Evolutionary conservation across 1,139 yeast genomes (phyloP).

Genomic region (Pichia sp.): DNA sequence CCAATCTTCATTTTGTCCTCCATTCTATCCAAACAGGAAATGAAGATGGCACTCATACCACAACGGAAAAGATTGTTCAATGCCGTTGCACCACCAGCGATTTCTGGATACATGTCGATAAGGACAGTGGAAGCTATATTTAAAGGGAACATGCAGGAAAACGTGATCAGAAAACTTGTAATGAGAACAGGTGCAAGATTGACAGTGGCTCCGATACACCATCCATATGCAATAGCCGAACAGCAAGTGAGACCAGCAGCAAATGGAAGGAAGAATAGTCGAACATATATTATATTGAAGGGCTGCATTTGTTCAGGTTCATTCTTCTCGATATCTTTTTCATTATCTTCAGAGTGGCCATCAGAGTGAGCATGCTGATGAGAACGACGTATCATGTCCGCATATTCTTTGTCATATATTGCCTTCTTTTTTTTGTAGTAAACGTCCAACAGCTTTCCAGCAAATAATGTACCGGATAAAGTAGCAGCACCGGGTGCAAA

Average conservation of each 20-base stretch:
- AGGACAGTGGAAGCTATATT: conserved; percentile 47
- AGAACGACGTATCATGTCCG: not conserved
- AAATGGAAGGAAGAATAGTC: conserved; percentile 34
- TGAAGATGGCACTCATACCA: conserved; percentile 50
- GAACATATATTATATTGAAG: conserved; percentile 41
- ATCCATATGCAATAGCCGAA: conserved; percentile 53
- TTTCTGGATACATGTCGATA: conserved; percentile 54
- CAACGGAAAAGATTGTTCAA: conserved; percentile 57
- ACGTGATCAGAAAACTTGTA: conserved; percentile 46
- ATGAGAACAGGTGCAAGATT: conserved; percentile 51
- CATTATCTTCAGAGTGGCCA: not conserved
- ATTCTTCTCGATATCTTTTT: no score
- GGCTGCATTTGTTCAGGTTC: conserved; percentile 20
- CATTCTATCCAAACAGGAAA: conserved; percentile 58
- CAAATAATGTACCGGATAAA: conserved; percentile 39
- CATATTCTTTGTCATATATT: conserved; percentile 23
- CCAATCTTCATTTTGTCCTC: conserved; percentile 45
- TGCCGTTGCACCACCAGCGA: conserved; percentile 56
- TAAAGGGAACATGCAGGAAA: conserved; percentile 44
- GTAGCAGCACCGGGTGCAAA: conserved; percentile 57
- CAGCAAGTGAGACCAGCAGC: conserved; percentile 33
- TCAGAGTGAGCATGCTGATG: not conserved
- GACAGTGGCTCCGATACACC: conserved; percentile 51
- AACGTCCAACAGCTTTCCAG: conserved; percentile 43
- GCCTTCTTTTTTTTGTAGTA: conserved; percentile 30